These are phyloP conservation scores for Cercophora newfieldiana DNA, from an alignment of 495 filamentous ascomycete genomes.

Conservation along the genomic window DNA sequence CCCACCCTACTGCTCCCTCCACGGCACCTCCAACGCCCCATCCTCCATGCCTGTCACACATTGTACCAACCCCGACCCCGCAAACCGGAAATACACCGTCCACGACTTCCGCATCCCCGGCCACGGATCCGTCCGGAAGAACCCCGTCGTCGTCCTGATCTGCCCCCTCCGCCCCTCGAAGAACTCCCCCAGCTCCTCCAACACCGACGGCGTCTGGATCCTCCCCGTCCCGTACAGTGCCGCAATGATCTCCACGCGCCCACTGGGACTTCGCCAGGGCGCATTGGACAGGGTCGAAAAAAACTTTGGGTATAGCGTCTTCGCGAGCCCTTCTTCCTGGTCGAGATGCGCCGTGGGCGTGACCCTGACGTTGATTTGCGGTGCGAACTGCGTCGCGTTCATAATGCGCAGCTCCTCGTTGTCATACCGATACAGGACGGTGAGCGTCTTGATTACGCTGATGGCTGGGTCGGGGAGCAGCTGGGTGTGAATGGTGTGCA, in stretches of 20 bases:
- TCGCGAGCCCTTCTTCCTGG: not conserved
- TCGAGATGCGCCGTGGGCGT: slow-evolving; percentile 5
- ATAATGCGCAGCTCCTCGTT: slow-evolving; percentile 14
- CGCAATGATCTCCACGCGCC: slow-evolving; percentile 27
- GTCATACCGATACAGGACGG: slow-evolving; percentile 27
- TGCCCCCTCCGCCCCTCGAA: slow-evolving; percentile 28
- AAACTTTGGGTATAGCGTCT: not conserved
- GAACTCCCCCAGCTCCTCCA: slow-evolving; percentile 23
- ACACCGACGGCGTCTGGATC: slow-evolving; percentile 26
- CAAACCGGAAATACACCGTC: slow-evolving; percentile 30
- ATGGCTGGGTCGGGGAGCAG: slow-evolving; percentile 28
- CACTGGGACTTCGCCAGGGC: slow-evolving; percentile 11
- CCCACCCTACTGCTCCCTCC: slow-evolving; percentile 13
- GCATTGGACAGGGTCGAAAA: slow-evolving; percentile 10
- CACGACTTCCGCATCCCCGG: slow-evolving; percentile 27
- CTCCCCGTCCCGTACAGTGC: slow-evolving; percentile 26
- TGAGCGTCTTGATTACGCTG: slow-evolving; percentile 23
- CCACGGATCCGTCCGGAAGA: slow-evolving; percentile 30
- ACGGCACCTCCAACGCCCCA: slow-evolving; percentile 30
- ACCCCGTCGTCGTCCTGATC: slow-evolving; percentile 31
- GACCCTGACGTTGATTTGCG: not conserved
- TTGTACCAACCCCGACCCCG: slow-evolving; percentile 26
- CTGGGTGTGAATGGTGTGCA: slow-evolving; percentile 20
- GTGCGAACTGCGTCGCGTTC: slow-evolving; percentile 10
- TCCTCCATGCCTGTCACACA: slow-evolving; percentile 33